A percentile compares a stretch with the other conserved stretches of the same genome.
Conservation (phyloP, 2,329 filamentous ascomycete genomes). For the Akanthomyces muscarius region DNA sequence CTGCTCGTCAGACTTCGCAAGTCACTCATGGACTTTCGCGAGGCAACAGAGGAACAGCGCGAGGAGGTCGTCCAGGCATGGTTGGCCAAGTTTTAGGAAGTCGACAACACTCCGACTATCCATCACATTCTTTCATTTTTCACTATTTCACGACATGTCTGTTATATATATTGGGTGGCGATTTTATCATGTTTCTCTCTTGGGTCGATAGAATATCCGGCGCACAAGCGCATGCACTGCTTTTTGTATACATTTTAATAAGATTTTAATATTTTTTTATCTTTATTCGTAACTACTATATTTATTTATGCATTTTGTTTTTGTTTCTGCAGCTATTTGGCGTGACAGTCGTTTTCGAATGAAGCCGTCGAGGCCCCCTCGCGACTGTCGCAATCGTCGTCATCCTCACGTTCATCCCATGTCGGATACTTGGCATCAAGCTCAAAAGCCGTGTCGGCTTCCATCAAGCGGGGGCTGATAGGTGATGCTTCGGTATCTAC, state of each 20-base stretch:
- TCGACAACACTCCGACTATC: not conserved
- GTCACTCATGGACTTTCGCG: constrained; percentile 28
- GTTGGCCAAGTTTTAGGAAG: constrained; percentile 18
- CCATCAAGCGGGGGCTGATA: not conserved
- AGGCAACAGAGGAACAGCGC: constrained; percentile 22
- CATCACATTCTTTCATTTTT: not conserved
- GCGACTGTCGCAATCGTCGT: not conserved
- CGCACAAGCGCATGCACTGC: not conserved
- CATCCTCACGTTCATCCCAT: constrained; percentile 1
- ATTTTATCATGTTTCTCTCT: not conserved
- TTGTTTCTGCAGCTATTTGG: not conserved
- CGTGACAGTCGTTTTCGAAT: constrained; percentile 7
- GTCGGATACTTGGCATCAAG: constrained; percentile 14
- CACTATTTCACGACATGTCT: not conserved
- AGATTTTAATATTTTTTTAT: not conserved
- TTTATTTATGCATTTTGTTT: not conserved
- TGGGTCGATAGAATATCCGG: not conserved
- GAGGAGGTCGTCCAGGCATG: constrained; percentile 27
- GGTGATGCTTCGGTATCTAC: not conserved
- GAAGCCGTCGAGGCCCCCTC: not conserved
- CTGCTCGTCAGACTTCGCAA: constrained; percentile 30
- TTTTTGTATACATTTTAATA: not conserved
- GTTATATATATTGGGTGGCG: not conserved
- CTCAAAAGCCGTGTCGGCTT: constrained; percentile 9
- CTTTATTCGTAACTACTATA: not conserved